Conservation (phyloP, 345 rosid species). For the Acer campestre region DNA sequence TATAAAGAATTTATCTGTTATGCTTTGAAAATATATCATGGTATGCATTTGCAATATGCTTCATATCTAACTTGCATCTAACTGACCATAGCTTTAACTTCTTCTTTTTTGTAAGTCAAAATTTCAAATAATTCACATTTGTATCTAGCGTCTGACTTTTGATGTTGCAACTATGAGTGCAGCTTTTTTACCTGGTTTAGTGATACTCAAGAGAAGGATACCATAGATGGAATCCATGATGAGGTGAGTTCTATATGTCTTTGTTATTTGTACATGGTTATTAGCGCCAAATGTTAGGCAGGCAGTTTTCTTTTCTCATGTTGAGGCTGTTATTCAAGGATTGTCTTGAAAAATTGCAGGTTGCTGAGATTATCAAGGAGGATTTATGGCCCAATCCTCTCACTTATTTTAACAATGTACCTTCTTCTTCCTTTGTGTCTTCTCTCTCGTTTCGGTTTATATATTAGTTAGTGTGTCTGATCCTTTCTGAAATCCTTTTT, state of each 20-base stretch:
- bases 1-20: background rate
- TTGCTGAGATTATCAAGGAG: conserved; percentile 92
- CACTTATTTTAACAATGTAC: conserved; percentile 81
- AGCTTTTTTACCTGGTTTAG: conserved; percentile 93
- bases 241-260: conserved; percentile 56
- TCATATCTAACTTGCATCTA: background rate
- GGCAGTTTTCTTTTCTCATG: background rate
- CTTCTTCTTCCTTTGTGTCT: background rate
- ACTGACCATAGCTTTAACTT: background rate
- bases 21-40: background rate
- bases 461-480: background rate
- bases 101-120: background rate
- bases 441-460: background rate
- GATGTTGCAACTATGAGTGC: conserved; percentile 21
- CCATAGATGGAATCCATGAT: conserved; percentile 64
- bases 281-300: background rate
- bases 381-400: conserved; percentile 96
- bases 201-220: conserved; percentile 58
- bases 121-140: too few species aligned
- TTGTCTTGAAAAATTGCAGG: conserved; percentile 44
- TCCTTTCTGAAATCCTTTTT: background rate
- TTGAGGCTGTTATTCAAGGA: conserved; percentile 1
- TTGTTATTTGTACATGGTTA: background rate
- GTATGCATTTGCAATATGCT: background rate
- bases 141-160: conserved; percentile 3